A percentile compares a stretch with the other conserved stretches of the same genome.
These are phyloP conservation scores for Boeremia exigua DNA, from an alignment of 2,329 filamentous ascomycete species.

Conservation along the genomic window DNA sequence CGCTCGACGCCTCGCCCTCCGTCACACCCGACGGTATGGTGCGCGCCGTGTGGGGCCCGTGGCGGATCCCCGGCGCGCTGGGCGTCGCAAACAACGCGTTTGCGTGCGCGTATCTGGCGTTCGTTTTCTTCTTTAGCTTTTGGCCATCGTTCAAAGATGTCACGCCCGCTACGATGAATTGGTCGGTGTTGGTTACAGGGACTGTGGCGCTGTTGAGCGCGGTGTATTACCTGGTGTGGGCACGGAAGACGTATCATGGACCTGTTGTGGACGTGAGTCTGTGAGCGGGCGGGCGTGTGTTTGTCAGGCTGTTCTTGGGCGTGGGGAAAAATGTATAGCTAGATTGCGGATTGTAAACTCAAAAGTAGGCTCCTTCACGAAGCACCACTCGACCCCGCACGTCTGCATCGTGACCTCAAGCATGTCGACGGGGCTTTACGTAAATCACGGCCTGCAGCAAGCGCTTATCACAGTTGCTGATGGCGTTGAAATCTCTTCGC, in stretches of 20 bases:
- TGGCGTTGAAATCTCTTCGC: not conserved
- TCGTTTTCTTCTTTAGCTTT: conserved; percentile 40
- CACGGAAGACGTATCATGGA: conserved; percentile 32
- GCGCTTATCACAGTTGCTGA: too few relatives aligned
- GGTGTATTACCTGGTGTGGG: conserved; percentile 34
- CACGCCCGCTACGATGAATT: conserved; percentile 36
- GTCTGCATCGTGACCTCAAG: not conserved
- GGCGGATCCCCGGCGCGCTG: conserved; percentile 23
- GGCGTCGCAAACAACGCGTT: conserved; percentile 35
- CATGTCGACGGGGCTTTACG: not conserved
- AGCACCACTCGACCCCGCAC: too few relatives aligned
- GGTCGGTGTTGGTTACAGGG: conserved; percentile 32
- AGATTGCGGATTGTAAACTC: too few relatives aligned
- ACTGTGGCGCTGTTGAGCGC: conserved; percentile 24
- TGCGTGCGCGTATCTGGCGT: conserved; percentile 28
- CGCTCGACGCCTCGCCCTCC: not conserved
- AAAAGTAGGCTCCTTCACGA: too few relatives aligned
- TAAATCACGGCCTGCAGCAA: not conserved
- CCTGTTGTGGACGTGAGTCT: conserved; percentile 32
- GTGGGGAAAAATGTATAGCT: too few relatives aligned
- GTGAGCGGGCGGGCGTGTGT: not conserved
- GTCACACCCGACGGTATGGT: conserved; percentile 15
- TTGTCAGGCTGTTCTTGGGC: too few relatives aligned
- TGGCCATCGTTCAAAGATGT: conserved; percentile 30
- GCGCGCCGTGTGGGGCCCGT: conserved; percentile 31